Base-by-base conservation (phyloP, 2,329 filamentous ascomycete genomes). In the Alternaria sp. region DNA sequence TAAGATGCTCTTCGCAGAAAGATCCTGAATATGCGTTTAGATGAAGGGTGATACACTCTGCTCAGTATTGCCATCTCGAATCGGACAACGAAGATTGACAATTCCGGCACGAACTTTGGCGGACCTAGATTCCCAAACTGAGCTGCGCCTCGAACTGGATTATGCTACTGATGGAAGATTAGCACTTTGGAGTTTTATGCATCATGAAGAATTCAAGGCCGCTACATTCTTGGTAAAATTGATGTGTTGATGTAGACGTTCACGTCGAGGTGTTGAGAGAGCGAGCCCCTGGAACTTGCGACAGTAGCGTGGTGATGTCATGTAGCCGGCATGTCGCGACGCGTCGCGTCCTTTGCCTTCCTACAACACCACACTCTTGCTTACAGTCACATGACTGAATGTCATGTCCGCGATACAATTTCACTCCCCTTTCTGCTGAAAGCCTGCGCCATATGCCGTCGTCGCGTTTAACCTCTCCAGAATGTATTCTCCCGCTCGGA, bases 401-500 rank as follows among this genome's bases (percentile, higher is more conserved):
- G 10, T 17, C 15, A n/a, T 28, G 5, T 49, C 19, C 25, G 46
- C 25, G 23, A 8, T 28, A n/a, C 32, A 36, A 15, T 3, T n/a
- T n/a, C n/a, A 50, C 26, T 50, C 4, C 6, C 6, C 25, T 30
- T 50, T 30, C 25, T 57, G n/a, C 25, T 54, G 49, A 12, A 74
- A 77, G 1, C 75, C 76, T 30, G 63, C 64, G 1, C 75, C 77
- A 65, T 75, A 74, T 36, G 74, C 75, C 19, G 72, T 78, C 15
- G 74, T 77, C 21, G 68, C 72, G 56, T 77, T 77, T 43, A 80
- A 54, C 23, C 80, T 69, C 62, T 81, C 79, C 11, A 81, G 60
- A 28, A 82, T 75, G 65, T 82, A 81, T 69, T 81, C 79, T 3
- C 80, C 80, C 0, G 80, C 80, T 12, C 70, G 66, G 9, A 82